Conservation (phyloP, 2,329 filamentous ascomycete species). For the Neopestalotiopsis sp. region DNA sequence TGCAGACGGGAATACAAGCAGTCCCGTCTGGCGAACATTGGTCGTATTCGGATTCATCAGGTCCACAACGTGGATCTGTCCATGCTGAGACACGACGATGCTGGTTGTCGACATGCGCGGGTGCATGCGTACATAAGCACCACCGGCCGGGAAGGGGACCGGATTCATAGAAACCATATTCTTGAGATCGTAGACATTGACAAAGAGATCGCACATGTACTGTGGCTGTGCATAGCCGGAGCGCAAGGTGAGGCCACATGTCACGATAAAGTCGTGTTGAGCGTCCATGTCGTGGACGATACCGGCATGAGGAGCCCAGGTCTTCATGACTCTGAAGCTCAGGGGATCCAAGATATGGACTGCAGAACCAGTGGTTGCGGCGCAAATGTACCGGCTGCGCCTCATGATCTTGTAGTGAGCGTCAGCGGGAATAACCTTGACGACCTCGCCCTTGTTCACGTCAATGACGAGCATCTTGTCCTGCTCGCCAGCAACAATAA, state of each 20-base stretch:
- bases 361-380: constrained; percentile 80
- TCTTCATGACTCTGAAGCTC: constrained; percentile 78
- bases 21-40: constrained; percentile 82
- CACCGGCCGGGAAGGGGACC: constrained; percentile 89
- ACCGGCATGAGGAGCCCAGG: constrained; percentile 88
- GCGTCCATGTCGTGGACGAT: constrained; percentile 97
- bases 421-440: constrained; percentile 73
- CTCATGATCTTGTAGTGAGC: constrained; percentile 92
- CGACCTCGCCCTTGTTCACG: constrained; percentile 72
- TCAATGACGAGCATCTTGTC: constrained; percentile 81
- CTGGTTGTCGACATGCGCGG: constrained; percentile 94
- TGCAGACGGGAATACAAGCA: constrained; percentile 72
- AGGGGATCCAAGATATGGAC: constrained; percentile 86
- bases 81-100: constrained; percentile 88
- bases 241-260: constrained; percentile 88
- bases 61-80: constrained; percentile 95
- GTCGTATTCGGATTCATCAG: constrained; percentile 91
- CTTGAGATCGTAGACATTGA: constrained; percentile 95
- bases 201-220: constrained; percentile 87
- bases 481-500: constrained; percentile 88
- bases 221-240: constrained; percentile 64
- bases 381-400: constrained; percentile 87
- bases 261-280: constrained; percentile 92
- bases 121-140: constrained; percentile 95
- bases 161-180: constrained; percentile 86